Base-by-base conservation (phyloP, 78 protist genomes). In the Creolimax fragrantissima region DNA sequence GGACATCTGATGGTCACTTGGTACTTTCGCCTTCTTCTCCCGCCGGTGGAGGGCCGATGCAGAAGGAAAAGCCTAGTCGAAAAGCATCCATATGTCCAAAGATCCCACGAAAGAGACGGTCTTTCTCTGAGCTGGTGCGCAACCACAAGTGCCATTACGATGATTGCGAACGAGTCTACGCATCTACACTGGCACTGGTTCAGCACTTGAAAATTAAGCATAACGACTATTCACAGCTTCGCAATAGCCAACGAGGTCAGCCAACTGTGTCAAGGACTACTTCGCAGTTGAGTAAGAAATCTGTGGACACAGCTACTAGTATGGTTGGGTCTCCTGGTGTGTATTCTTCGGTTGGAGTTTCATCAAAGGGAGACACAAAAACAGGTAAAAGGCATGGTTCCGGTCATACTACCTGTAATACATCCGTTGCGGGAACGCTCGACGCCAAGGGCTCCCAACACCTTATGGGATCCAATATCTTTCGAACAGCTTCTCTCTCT, bases 151-250 rank as follows among this genome's bases (percentile, higher is more conserved):
- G 90, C 67, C 90, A 88, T 74, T 35, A 35, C 67, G 35, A 45
- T 36, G 0, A 32, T 36, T 88, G 90, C 66, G 90, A n/a, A 6
- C 47, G 90, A 35, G 45, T 45, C 44, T 88, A 88, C 7, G 90
- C 90, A 32, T 88, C 90, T 5, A 5, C 11, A 5, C 7, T 35
- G 37, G 11, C 90, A 7, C 90, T 88, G 37, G 32, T 45, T 5
- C 90, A 88, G 67, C 90, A 88, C 7, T 32, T 88, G 11, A 88
- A 32, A 74, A 43, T 88, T 5, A 88, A 88, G 67, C 90, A 88
- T 11, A 7, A 7, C 44, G 90, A 88, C 37, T 6, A 6, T 41
- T 6, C 86, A 41, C 5, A 6, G 86, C 24, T 58, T 0, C 74
- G 74, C 74, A 58, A 17, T 24, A 58, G 1, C 24, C 74, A 24